Evolutionary conservation across 495 filamentous ascomycete species (phyloP).

Genomic region (Bryoglossum gracile): DNA sequence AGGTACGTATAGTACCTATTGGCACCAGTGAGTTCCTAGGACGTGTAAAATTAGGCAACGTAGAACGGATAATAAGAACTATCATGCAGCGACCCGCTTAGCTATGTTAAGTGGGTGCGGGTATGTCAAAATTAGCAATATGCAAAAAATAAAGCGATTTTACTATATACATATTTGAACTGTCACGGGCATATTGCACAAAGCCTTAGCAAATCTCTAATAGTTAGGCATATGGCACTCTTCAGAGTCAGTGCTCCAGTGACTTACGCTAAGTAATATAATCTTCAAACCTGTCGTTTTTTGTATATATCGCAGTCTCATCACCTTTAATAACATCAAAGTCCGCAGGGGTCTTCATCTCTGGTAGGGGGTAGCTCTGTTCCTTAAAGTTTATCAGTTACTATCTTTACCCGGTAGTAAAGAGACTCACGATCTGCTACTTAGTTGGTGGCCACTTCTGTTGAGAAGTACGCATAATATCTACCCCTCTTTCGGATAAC

Average conservation of each 20-base stretch:
- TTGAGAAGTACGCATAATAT: constrained; percentile 22
- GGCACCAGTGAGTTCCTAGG: too few species aligned
- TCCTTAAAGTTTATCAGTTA: constrained; percentile 15
- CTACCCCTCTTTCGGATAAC: constrained; percentile 21
- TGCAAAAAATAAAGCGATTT: too few species aligned
- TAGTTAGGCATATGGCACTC: too few species aligned
- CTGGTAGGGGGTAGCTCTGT: constrained; percentile 7
- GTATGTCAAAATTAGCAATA: too few species aligned
- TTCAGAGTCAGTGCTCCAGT: constrained; percentile 1
- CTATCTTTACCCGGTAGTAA: constrained; percentile 11
- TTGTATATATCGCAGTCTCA: background rate
- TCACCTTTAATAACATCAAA: constrained; percentile 11
- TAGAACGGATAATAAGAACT: too few species aligned
- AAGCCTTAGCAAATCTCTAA: too few species aligned
- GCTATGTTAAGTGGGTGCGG: too few species aligned
- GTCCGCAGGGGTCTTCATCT: constrained; percentile 6
- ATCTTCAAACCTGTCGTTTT: constrained; percentile 6
- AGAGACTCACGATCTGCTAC: constrained; percentile 17
- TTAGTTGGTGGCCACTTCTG: constrained; percentile 17
- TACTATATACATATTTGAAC: too few species aligned
- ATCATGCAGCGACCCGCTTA: too few species aligned
- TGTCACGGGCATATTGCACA: too few species aligned
- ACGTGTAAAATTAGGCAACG: too few species aligned
- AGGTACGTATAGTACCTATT: too few species aligned
- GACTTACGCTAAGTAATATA: background rate